Evolutionary conservation across 805 yeast species (phyloP), one percentile per base, ranked within the genome.

Genomic region (Tanozyma kutaoensis): DNA sequence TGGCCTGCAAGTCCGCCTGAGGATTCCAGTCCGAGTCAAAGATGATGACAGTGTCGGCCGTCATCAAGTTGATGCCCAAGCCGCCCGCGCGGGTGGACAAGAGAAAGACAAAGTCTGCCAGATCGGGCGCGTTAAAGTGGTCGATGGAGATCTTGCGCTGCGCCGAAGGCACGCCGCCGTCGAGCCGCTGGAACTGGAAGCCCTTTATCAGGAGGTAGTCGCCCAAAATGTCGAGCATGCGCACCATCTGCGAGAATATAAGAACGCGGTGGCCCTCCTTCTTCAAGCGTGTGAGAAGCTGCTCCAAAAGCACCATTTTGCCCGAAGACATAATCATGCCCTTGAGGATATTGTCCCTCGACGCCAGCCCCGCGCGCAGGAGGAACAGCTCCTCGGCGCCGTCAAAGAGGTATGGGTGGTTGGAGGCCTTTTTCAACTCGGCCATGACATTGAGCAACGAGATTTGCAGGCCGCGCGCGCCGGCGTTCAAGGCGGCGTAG

Each of bases 1-100:
- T 91, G 1, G 98, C 98, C 55, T 91, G 98, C 43, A 91, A 62
- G 65, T 91, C 98, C 0, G 98, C 98, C 52, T 91, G 98, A 0
- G 98, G 98, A 48, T 91, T 91, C 98, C 98, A 91, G 58, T 91
- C 98, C 4, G 95, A 82, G 54, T 91, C 98, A 55, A 91, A 91
- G 22, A 91, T 88, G 40, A 91, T 82, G 16, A 91, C 99, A 6
- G 99, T 91, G 47, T 91, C 99, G 3, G 99, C 99, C 5, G 98
- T 91, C 98, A 91, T 91, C 48, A 91, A 64, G 50, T 91, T 91
- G 48, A 91, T 91, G 55, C 99, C 99, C 34, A 91, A 64, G 29
- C 99, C 99, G 61, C 99, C 99, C 10, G 99, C 99, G 60, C 99
- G 72, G 1, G 99, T 91, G 14, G 93, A 78, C 28, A 91, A 60